Percentiles rank a stretch among this genome's conserved stretches.
Conservation (phyloP, 2,329 filamentous ascomycete species). For the Colletotrichum navitas region DNA sequence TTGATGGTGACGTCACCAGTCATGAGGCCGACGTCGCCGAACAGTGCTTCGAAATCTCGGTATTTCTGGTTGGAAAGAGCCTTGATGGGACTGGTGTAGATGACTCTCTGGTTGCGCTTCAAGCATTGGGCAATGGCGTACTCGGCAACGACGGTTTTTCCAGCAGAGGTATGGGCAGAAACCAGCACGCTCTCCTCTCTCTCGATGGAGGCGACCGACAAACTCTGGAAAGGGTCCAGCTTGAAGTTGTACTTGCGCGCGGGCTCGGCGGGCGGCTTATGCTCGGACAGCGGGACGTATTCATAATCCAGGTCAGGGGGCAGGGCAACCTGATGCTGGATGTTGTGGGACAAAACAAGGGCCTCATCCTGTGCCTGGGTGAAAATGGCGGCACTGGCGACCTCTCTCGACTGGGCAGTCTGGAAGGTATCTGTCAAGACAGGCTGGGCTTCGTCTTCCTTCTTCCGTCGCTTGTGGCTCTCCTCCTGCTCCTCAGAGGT, state of each 20-base stretch:
- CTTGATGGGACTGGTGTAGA: slow-evolving; percentile 99
- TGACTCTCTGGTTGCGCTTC: slow-evolving; percentile 97
- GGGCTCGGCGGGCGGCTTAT: slow-evolving; percentile 89
- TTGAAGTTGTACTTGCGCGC: slow-evolving; percentile 89
- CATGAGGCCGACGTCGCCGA: slow-evolving; percentile 97
- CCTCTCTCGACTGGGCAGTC: slow-evolving; percentile 92
- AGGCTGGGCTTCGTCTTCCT: slow-evolving; percentile 74
- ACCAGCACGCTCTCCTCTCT: slow-evolving; percentile 96
- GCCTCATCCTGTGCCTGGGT: slow-evolving; percentile 73
- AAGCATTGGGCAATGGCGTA: slow-evolving; percentile 98
- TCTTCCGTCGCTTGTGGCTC: slow-evolving; percentile 70
- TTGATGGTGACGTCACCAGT: slow-evolving; percentile 99
- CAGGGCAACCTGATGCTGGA: slow-evolving; percentile 96
- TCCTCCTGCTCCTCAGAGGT: slow-evolving; percentile 53
- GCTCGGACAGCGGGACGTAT: slow-evolving; percentile 93
- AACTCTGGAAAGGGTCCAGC: slow-evolving; percentile 96
- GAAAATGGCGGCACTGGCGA: slow-evolving; percentile 82
- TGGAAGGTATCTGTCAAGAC: slow-evolving; percentile 94
- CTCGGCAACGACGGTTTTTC: slow-evolving; percentile 98
- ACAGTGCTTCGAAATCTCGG: slow-evolving; percentile 93
- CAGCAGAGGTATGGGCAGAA: slow-evolving; percentile 96
- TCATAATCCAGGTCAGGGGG: slow-evolving; percentile 95
- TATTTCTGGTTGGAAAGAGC: slow-evolving; percentile 99
- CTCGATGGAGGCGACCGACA: slow-evolving; percentile 95
- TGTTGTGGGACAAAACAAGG: slow-evolving; percentile 93